These are phyloP conservation scores for Rhodotorula diobovata DNA, from an alignment of 768 basidiomycete genomes.

Conservation along the genomic window DNA sequence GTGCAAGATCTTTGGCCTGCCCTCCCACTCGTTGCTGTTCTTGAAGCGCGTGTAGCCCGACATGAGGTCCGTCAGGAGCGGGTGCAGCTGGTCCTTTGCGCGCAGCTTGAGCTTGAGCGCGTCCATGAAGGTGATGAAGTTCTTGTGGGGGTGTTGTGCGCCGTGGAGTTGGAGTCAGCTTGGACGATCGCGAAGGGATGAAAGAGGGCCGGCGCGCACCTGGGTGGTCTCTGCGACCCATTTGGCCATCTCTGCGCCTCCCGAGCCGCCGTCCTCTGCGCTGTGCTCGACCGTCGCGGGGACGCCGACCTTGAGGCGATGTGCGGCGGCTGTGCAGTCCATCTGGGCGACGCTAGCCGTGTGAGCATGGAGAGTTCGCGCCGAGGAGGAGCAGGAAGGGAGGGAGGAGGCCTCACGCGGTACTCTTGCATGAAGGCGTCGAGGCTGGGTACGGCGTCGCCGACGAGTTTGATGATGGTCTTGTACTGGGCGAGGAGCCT, in stretches of 20 bases:
- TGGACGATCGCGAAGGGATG: conserved; percentile 7
- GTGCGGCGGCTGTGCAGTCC: conserved; percentile 87
- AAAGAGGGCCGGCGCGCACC: conserved; percentile 51
- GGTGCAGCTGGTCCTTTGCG: conserved; percentile 97
- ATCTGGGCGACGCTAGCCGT: conserved; percentile 54
- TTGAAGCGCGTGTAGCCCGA: conserved; percentile 91
- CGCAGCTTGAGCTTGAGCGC: conserved; percentile 83
- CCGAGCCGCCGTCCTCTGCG: conserved; percentile 56
- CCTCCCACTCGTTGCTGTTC: conserved; percentile 93
- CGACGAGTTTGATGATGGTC: conserved; percentile 91
- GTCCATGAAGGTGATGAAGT: conserved; percentile 98
- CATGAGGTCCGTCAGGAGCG: conserved; percentile 89
- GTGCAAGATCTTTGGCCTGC: conserved; percentile 81
- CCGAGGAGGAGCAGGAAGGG: neutral
- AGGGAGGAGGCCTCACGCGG: conserved; percentile 54
- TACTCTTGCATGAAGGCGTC: conserved; percentile 90
- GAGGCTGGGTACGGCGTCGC: conserved; percentile 74
- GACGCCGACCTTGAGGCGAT: conserved; percentile 83
- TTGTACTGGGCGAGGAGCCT: conserved; percentile 93
- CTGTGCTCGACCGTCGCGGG: conserved; percentile 96
- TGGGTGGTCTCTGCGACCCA: conserved; percentile 98
- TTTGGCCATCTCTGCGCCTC: conserved; percentile 78
- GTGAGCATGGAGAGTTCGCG: neutral
- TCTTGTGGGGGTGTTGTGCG: conserved; percentile 54
- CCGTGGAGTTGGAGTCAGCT: too few relatives aligned